Conservation (phyloP, 179 eudicot species). For the Nepenthes alata region DNA sequence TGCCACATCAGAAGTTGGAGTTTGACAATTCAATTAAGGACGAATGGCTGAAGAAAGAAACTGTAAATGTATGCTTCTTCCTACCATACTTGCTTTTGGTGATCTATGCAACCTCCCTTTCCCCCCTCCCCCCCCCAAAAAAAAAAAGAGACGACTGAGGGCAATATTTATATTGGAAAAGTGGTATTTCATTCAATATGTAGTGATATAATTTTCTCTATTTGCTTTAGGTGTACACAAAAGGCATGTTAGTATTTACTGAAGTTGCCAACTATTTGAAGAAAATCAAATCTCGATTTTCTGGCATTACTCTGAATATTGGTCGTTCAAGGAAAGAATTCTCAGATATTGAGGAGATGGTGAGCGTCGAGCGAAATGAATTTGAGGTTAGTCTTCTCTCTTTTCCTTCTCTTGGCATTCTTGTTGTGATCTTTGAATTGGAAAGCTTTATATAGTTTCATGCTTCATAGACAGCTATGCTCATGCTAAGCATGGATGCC, state of each 20-base stretch:
- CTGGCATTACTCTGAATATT: slow-evolving; percentile 34
- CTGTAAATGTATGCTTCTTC: slow-evolving; percentile 35
- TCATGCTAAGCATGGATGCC: too few relatives aligned
- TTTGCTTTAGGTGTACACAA: slow-evolving; percentile 34
- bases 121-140: neutral
- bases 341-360: slow-evolving; percentile 50
- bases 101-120: neutral
- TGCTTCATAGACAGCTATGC: too few relatives aligned
- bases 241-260: slow-evolving; percentile 45
- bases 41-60: slow-evolving; percentile 55
- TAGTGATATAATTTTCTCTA: slow-evolving; percentile 6
- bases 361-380: slow-evolving; percentile 49
- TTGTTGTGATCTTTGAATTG: too few relatives aligned
- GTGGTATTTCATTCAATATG: neutral
- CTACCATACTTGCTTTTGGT: slow-evolving; percentile 3
- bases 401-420: neutral
- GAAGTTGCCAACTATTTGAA: slow-evolving; percentile 46
- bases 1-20: slow-evolving; percentile 65
- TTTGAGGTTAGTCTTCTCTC: slow-evolving; percentile 55
- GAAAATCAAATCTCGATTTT: slow-evolving; percentile 28
- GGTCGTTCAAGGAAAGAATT: slow-evolving; percentile 44
- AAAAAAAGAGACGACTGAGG: neutral
- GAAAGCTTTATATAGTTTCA: neutral
- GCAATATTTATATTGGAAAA: neutral
- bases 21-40: slow-evolving; percentile 33